phyloP scores from a whole-genome alignment of 2,329 filamentous ascomycete genomes.

The Diaporthe capsici region DNA sequence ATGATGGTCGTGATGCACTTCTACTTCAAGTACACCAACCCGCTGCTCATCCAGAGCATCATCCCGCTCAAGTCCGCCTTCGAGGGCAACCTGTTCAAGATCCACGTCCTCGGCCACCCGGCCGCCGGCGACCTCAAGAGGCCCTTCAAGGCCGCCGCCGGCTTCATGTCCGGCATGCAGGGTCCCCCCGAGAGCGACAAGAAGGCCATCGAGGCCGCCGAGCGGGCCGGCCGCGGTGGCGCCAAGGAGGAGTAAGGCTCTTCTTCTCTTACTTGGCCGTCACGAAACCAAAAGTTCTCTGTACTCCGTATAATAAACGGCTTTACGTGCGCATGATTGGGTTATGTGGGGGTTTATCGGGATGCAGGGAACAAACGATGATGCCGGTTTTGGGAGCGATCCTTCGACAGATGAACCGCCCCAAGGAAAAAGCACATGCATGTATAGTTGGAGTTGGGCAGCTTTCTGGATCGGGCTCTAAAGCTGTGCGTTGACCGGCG shows the following conservation, averaged over 20 bases:
- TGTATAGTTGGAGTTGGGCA: conserved; percentile 3
- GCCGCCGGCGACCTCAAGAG: conserved; percentile 93
- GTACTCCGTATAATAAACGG: background rate
- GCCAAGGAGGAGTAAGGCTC: conserved; percentile 79
- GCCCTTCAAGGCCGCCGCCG: conserved; percentile 90
- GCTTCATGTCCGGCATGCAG: conserved; percentile 86
- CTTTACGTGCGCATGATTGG: conserved; percentile 9
- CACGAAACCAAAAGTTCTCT: conserved; percentile 3
- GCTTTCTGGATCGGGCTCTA: conserved; percentile 1
- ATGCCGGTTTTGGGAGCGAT: background rate
- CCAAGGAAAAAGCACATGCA: background rate
- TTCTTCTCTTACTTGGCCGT: background rate
- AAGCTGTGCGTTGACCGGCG: background rate
- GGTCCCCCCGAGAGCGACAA: conserved; percentile 86
- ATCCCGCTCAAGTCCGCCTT: conserved; percentile 96
- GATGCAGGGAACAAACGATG: background rate
- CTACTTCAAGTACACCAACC: conserved; percentile 99
- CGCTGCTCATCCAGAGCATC: conserved; percentile 97
- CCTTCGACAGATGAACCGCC: background rate
- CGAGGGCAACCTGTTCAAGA: conserved; percentile 96
- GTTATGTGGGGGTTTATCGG: background rate
- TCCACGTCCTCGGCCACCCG: conserved; percentile 89
- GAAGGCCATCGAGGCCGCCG: conserved; percentile 85
- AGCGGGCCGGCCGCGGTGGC: conserved; percentile 80
- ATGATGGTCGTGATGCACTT: conserved; percentile 99